phyloP scores from a whole-genome alignment of 305 asterid genomes.

The Withania somnifera region DNA sequence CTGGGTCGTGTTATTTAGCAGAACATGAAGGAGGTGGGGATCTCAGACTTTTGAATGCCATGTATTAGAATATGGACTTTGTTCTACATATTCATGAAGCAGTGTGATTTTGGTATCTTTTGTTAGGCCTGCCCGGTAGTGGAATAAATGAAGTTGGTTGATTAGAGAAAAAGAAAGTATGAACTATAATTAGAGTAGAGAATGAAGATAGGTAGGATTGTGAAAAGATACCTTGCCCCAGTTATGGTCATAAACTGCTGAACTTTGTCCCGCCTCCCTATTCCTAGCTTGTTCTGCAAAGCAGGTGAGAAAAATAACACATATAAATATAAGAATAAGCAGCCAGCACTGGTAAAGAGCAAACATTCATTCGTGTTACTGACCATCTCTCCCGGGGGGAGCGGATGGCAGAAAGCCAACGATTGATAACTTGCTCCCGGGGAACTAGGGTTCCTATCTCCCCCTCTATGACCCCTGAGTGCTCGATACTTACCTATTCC shows the following conservation, averaged over 20 bases:
- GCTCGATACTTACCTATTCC: background rate
- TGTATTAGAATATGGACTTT: background rate
- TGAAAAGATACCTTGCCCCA: conserved; percentile 55
- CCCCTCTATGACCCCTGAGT: background rate
- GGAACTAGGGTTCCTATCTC: background rate
- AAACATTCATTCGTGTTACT: too few relatives aligned
- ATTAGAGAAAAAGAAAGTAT: background rate
- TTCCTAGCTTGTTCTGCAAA: conserved; percentile 75
- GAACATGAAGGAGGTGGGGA: too few relatives aligned
- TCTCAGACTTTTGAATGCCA: too few relatives aligned
- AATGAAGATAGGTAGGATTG: background rate
- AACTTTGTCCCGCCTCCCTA: conserved; percentile 89
- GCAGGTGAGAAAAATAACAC: conserved; percentile 7
- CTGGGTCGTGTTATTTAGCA: background rate
- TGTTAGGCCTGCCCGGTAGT: background rate
- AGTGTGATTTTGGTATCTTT: background rate
- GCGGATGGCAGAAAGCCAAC: background rate
- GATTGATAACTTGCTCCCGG: background rate
- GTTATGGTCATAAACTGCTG: conserved; percentile 91
- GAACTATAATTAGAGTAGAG: background rate
- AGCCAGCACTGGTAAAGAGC: background rate
- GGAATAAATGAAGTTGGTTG: background rate
- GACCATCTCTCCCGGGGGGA: background rate
- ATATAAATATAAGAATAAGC: background rate
- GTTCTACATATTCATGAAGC: background rate